A percentile compares a stretch with the other conserved stretches of the same genome.
Conservation (phyloP, 768 basidiomycete species). For the Lactarius indigo region DNA sequence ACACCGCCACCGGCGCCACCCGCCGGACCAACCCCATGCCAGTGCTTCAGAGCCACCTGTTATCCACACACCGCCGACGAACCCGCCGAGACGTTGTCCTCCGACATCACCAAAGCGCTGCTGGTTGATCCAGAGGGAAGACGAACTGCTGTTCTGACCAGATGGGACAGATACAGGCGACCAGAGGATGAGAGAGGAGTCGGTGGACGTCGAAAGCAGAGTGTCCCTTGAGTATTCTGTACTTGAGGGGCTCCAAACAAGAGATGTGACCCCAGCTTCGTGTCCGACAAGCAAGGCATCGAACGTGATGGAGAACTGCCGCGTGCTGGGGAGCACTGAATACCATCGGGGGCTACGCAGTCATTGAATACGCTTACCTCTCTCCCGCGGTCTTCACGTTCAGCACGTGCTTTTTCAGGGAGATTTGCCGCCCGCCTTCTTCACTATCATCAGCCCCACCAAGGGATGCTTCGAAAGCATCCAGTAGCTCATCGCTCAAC, state of each 20-base stretch:
- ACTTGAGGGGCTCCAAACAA: constrained; percentile 69
- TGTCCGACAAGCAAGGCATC: constrained; percentile 96
- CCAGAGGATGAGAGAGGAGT: constrained; percentile 96
- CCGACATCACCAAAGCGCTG: constrained; percentile 94
- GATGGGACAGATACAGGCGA: constrained; percentile 58
- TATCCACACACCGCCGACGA: constrained; percentile 88
- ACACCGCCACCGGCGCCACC: constrained; percentile 84
- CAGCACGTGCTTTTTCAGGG: constrained; percentile 80
- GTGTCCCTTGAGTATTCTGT: constrained; percentile 37
- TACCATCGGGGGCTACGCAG: background rate
- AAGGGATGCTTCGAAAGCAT: constrained; percentile 83
- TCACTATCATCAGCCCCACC: constrained; percentile 66
- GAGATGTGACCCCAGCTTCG: constrained; percentile 84
- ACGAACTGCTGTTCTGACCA: constrained; percentile 37
- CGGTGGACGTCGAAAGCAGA: constrained; percentile 89
- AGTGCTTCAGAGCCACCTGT: constrained; percentile 57
- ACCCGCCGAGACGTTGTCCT: constrained; percentile 86
- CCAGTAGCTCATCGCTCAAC: constrained; percentile 72
- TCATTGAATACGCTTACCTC: constrained; percentile 27
- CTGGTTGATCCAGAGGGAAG: constrained; percentile 84
- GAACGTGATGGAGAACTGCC: constrained; percentile 77
- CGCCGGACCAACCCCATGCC: constrained; percentile 93
- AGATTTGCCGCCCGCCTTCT: constrained; percentile 82
- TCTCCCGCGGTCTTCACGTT: constrained; percentile 53
- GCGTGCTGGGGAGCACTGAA: constrained; percentile 32